Conservation (phyloP, 2,329 filamentous ascomycete genomes). For the Xylariaceae sp. region DNA sequence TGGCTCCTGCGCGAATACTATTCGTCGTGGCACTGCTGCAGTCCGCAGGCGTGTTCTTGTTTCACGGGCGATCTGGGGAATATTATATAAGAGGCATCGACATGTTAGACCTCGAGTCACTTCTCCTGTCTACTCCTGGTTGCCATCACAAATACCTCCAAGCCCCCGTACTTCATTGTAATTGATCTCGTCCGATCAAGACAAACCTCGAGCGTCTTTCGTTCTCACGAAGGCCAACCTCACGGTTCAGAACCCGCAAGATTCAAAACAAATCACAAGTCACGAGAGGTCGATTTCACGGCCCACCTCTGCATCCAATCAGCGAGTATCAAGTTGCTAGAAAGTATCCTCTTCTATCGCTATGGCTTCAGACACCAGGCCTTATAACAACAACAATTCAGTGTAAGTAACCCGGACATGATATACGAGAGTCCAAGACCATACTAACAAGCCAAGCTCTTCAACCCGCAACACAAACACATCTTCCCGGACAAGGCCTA, state of each 20-base stretch:
- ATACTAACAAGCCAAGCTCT: not conserved
- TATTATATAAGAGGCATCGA: slow-evolving; percentile 10
- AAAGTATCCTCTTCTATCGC: too few species aligned
- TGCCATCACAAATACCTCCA: not conserved
- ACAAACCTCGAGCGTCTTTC: not conserved
- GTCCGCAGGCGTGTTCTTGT: not conserved
- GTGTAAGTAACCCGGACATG: not conserved
- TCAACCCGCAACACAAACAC: not conserved
- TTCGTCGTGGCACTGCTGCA: slow-evolving; percentile 14
- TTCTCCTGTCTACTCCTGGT: not conserved
- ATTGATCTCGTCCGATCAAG: not conserved
- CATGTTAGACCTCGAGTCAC: not conserved
- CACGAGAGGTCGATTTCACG: too few species aligned
- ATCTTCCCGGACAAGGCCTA: not conserved
- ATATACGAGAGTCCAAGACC: not conserved
- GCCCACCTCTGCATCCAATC: not conserved
- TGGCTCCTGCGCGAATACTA: not conserved
- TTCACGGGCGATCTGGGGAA: not conserved
- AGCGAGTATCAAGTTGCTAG: too few species aligned
- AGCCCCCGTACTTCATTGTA: not conserved
- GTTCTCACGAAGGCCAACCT: not conserved
- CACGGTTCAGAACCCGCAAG: too few species aligned
- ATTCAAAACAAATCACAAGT: too few species aligned
- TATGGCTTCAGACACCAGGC: not conserved
- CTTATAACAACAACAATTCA: not conserved